A percentile compares a stretch with the other conserved stretches of the same genome.
phyloP scores from a whole-genome alignment of 2,329 filamentous ascomycete genomes.

The Septoria linicola region DNA sequence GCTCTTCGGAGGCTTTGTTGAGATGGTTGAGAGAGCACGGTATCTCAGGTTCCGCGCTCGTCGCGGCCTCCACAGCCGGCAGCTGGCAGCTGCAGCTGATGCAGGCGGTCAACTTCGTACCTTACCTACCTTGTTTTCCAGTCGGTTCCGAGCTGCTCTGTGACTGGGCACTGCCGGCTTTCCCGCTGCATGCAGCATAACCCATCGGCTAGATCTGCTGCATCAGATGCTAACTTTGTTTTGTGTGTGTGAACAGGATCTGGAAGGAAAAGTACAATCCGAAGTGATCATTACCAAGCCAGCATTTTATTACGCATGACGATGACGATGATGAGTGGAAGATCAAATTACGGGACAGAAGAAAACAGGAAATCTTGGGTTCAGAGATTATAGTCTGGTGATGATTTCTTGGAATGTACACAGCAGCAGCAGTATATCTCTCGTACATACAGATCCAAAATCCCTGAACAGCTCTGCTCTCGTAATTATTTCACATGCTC shows the following conservation, averaged over 20 bases:
- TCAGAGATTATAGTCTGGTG: too few relatives aligned
- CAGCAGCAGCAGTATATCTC: neutral
- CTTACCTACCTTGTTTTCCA: conserved; percentile 1
- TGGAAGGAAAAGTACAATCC: conserved; percentile 90
- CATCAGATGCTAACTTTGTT: conserved; percentile 8
- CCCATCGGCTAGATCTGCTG: conserved; percentile 8
- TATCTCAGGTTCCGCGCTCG: neutral
- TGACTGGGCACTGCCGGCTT: conserved; percentile 5
- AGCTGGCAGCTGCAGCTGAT: neutral
- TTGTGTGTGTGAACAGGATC: conserved; percentile 63
- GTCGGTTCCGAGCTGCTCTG: conserved; percentile 2
- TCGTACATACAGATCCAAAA: conserved; percentile 7
- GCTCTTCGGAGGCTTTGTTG: neutral
- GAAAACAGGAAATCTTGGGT: too few relatives aligned
- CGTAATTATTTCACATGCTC: neutral
- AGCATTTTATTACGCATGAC: too few relatives aligned
- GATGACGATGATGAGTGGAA: neutral
- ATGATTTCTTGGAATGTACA: neutral
- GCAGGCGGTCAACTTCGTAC: conserved; percentile 2
- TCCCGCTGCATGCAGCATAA: neutral
- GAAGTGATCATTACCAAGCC: conserved; percentile 20
- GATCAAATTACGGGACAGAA: neutral
- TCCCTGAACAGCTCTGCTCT: too few relatives aligned
- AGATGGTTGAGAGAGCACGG: neutral
- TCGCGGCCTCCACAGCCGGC: neutral